A percentile compares a stretch with the other conserved stretches of the same genome.
phyloP scores from a whole-genome alignment of 495 filamentous ascomycete genomes.

The Daldinia vernicosa region DNA sequence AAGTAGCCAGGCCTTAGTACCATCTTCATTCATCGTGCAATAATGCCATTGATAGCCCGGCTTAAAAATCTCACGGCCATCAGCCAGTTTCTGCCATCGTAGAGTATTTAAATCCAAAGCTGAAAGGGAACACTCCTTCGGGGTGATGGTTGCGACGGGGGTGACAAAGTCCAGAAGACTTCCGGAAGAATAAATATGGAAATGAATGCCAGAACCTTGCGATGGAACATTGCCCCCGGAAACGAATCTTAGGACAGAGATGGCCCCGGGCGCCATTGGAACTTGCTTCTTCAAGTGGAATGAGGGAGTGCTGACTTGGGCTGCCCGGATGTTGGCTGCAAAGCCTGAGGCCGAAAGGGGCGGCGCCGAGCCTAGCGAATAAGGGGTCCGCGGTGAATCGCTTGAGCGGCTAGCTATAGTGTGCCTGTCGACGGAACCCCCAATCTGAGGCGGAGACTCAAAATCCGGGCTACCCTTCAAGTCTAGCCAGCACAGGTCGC shows the following conservation, averaged over 20 bases:
- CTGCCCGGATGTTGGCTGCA: conserved; percentile 86
- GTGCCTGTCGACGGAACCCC: conserved; percentile 64
- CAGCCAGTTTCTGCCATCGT: conserved; percentile 91
- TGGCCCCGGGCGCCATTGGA: conserved; percentile 77
- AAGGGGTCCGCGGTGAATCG: conserved; percentile 55
- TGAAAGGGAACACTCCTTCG: conserved; percentile 88
- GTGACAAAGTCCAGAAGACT: conserved; percentile 93
- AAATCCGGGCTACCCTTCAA: conserved; percentile 88
- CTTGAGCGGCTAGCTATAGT: conserved; percentile 43
- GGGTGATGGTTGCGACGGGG: conserved; percentile 81
- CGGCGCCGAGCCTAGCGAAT: conserved; percentile 50
- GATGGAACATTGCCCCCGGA: conserved; percentile 88
- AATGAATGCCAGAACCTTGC: conserved; percentile 88
- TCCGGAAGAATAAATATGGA: conserved; percentile 92
- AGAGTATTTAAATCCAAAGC: conserved; percentile 84
- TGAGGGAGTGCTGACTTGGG: conserved; percentile 78
- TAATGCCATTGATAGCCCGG: conserved; percentile 95
- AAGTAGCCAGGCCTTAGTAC: conserved; percentile 95
- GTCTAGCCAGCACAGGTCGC: conserved; percentile 96
- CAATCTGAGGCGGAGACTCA: conserved; percentile 75
- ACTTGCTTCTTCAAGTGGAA: conserved; percentile 75
- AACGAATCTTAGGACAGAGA: conserved; percentile 87
- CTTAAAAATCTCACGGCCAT: conserved; percentile 91
- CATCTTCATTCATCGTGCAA: conserved; percentile 90
- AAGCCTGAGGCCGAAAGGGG: conserved; percentile 74